Percentiles rank a stretch among this genome's conserved stretches.
Conservation (phyloP, 75 land plant genomes). For the Picea glauca region DNA sequence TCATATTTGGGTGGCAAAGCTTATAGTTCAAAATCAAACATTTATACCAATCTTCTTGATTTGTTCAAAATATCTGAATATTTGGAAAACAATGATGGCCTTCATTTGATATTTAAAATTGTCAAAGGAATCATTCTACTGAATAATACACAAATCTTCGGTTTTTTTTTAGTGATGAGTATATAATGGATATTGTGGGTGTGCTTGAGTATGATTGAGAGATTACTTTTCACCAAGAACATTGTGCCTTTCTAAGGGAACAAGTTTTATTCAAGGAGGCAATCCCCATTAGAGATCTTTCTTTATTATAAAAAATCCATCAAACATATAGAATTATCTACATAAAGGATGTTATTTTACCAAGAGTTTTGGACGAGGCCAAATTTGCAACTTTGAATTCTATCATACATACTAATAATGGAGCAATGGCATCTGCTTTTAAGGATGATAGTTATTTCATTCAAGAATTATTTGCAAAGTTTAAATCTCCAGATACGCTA, state of each 20-base stretch:
- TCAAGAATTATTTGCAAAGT: conserved; percentile 68
- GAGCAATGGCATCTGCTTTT: conserved; percentile 43
- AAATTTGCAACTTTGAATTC: conserved; percentile 73
- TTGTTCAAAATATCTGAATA: conserved; percentile 82
- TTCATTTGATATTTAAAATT: too few relatives aligned
- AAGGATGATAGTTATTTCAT: conserved; percentile 78
- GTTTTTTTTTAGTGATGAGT: conserved; percentile 77
- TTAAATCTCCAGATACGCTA: conserved; percentile 58
- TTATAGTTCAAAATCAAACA: conserved; percentile 26
- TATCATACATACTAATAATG: conserved; percentile 74
- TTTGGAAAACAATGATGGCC: conserved; percentile 65
- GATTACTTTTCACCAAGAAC: too few relatives aligned
- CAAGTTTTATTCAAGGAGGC: too few relatives aligned
- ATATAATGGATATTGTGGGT: conserved; percentile 86
- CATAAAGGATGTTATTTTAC: too few relatives aligned
- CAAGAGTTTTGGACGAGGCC: too few relatives aligned
- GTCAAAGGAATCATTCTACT: conserved; percentile 67
- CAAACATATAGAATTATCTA: too few relatives aligned
- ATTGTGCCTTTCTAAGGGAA: too few relatives aligned
- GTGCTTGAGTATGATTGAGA: conserved; percentile 93
- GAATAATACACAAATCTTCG: conserved; percentile 76
- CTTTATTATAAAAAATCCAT: too few relatives aligned
- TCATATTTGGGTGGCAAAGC: too few relatives aligned
- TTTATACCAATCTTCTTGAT: conserved; percentile 74
- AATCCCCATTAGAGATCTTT: too few relatives aligned